Percentiles rank a stretch among this genome's conserved stretches.
Evolutionary conservation across 108 stramenopile genomes (phyloP).

Genomic region (Aurantiochytrium sp.): DNA sequence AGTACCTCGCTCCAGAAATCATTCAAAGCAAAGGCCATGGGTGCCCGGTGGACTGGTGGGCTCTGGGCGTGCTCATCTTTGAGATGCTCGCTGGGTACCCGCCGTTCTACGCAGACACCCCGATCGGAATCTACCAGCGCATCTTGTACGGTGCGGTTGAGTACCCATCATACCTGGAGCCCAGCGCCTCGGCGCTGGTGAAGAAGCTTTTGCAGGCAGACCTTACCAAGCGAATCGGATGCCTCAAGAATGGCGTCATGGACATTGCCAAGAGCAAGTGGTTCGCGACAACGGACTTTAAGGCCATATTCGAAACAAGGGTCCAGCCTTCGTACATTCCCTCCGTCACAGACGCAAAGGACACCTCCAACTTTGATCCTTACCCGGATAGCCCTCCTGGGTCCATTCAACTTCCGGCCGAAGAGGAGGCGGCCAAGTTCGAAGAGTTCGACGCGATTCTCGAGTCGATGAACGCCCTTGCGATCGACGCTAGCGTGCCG

Average conservation of each 20-base stretch:
- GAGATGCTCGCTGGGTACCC: conserved; percentile 54
- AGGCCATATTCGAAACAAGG: conserved; percentile 44
- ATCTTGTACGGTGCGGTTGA: conserved; percentile 67
- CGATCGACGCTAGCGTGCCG: neutral
- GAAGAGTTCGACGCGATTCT: neutral
- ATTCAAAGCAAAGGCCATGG: conserved; percentile 62
- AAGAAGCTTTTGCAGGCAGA: conserved; percentile 70
- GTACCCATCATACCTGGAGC: conserved; percentile 67
- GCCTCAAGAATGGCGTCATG: conserved; percentile 66
- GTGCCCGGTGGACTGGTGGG: conserved; percentile 60
- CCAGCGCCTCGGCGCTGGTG: conserved; percentile 63
- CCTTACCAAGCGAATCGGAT: conserved; percentile 71
- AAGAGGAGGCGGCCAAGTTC: neutral
- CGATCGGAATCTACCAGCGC: conserved; percentile 70
- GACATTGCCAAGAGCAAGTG: conserved; percentile 71
- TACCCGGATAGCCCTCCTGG: conserved; percentile 12
- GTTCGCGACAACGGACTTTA: conserved; percentile 63
- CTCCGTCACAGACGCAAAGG: neutral
- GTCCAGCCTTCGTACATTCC: conserved; percentile 25
- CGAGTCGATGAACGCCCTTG: neutral
- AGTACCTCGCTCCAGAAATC: conserved; percentile 76
- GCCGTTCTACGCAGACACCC: conserved; percentile 51
- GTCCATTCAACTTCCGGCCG: neutral
- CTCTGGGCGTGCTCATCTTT: conserved; percentile 57
- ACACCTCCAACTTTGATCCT: conserved; percentile 39